Base-by-base conservation (phyloP, 352 stramenopile species). In the Peronosclerospora sorghi region DNA sequence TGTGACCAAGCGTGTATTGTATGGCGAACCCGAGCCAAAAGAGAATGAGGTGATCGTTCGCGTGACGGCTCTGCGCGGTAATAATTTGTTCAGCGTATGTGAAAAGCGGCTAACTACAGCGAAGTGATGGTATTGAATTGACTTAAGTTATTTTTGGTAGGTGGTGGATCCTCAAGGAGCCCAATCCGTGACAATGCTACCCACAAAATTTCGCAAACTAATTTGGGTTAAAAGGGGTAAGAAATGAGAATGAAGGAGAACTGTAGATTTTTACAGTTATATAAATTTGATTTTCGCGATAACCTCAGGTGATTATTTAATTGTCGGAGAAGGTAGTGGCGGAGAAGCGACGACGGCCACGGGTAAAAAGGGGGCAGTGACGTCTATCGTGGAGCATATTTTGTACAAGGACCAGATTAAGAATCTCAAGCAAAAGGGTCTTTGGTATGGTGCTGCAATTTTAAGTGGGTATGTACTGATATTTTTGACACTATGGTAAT, bases 361-460 rank as follows among this genome's bases (percentile, higher is more conserved):
- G 30, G 80, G 82, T 55, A 91, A 88, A 62, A 88, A 91, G 42
- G 83, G 82, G 20, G 86, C 83, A 6, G 85, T 96, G 34, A 91
- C 80, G 32, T 93, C 81, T 28, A 88, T 90, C 36, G 83, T 98
- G 40, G 77, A 93, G 63, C 91, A 98, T 57, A 97, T 98, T 70
- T 58, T 98, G 24, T 98, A 98, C 73, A 98, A 98, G 53, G 95
- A 98, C 52, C 95, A 98, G 74, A 93, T 98, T 39, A 97, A 97
- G 54, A 91, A 98, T 65, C 81, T 98, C 21, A 96, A 96, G 69
- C 67, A 65, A 30, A 96, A 95, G 50, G 71, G 78, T 15, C 68
- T 98, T 3, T 98, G 95, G 95, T 83, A 53, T 34, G 54, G 39
- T 37, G 14, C 21, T 17, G 37, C 19, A 28, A 40, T 55, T 38